phyloP scores from a whole-genome alignment of 805 yeast species.

The Ogataea haglerorum region DNA sequence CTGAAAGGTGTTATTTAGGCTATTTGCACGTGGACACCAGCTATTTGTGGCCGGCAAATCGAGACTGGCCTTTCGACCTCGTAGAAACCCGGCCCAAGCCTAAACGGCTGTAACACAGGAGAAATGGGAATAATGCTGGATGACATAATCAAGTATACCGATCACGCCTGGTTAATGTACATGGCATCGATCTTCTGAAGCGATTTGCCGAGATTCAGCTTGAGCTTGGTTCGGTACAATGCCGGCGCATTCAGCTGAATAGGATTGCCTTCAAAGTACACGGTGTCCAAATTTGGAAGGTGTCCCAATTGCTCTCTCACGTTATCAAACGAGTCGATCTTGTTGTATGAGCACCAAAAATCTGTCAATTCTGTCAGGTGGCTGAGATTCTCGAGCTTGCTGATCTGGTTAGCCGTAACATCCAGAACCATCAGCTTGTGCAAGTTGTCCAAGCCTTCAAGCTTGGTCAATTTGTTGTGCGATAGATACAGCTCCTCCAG shows the following conservation, averaged over 20 bases:
- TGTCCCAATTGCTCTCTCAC: slow-evolving; percentile 61
- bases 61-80: background rate
- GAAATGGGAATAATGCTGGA: slow-evolving; percentile 8
- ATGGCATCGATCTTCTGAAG: slow-evolving; percentile 90
- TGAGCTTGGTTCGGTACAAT: slow-evolving; percentile 79
- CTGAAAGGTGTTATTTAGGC: no score
- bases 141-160: background rate
- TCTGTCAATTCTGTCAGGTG: slow-evolving; percentile 78
- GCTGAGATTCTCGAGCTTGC: slow-evolving; percentile 56
- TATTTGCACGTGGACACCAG: no score
- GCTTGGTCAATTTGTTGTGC: slow-evolving; percentile 70
- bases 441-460: slow-evolving; percentile 77
- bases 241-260: slow-evolving; percentile 70
- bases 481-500: slow-evolving; percentile 86
- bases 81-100: slow-evolving; percentile 3
- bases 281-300: slow-evolving; percentile 71
- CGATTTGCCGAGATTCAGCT: slow-evolving; percentile 65
- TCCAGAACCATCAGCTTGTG: slow-evolving; percentile 69
- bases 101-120: slow-evolving; percentile 9
- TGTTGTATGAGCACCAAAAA: slow-evolving; percentile 87
- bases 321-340: slow-evolving; percentile 64
- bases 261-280: slow-evolving; percentile 93
- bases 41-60: no score
- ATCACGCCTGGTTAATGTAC: slow-evolving; percentile 34
- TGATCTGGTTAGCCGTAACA: slow-evolving; percentile 70